These are phyloP conservation scores for Chaetomium strumarium DNA, from an alignment of 2,329 filamentous ascomycete species.

Conservation along the genomic window DNA sequence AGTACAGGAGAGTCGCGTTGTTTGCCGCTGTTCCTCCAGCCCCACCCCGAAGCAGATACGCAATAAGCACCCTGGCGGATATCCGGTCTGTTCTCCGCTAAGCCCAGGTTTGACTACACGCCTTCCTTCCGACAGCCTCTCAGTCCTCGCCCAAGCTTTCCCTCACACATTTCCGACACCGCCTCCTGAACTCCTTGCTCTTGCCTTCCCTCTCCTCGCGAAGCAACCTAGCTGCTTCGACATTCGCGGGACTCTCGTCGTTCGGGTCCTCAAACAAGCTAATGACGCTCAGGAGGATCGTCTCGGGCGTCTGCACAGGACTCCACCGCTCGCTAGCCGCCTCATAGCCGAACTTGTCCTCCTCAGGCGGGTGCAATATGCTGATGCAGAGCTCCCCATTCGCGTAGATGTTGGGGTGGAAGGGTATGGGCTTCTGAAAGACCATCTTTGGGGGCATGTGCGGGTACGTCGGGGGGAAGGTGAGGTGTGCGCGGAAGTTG, in stretches of 20 bases:
- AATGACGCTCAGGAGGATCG: conserved; percentile 86
- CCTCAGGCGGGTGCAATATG: conserved; percentile 90
- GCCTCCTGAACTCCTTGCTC: conserved; percentile 67
- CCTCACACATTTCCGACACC: conserved; percentile 71
- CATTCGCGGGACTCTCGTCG: conserved; percentile 90
- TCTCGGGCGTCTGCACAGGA: conserved; percentile 91
- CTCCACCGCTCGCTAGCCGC: conserved; percentile 84
- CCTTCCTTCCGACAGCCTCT: conserved; percentile 8
- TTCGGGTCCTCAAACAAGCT: conserved; percentile 90
- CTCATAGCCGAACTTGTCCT: conserved; percentile 93
- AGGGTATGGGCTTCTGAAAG: conserved; percentile 76
- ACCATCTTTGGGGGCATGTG: conserved; percentile 82
- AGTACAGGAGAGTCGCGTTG: no score
- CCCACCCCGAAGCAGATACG: not conserved
- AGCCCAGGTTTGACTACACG: not conserved
- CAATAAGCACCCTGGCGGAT: no score
- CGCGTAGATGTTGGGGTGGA: conserved; percentile 91
- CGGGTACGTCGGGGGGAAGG: conserved; percentile 81
- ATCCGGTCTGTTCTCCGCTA: not conserved
- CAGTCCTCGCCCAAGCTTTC: conserved; percentile 73
- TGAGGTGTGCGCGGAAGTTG: conserved; percentile 80
- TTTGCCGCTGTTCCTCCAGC: not conserved
- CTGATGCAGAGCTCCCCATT: conserved; percentile 91
- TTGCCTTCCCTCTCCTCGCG: conserved; percentile 64
- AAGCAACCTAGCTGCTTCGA: conserved; percentile 86